Conservation (phyloP, 306 rosid genomes). For the Astragalus glycyphyllos region DNA sequence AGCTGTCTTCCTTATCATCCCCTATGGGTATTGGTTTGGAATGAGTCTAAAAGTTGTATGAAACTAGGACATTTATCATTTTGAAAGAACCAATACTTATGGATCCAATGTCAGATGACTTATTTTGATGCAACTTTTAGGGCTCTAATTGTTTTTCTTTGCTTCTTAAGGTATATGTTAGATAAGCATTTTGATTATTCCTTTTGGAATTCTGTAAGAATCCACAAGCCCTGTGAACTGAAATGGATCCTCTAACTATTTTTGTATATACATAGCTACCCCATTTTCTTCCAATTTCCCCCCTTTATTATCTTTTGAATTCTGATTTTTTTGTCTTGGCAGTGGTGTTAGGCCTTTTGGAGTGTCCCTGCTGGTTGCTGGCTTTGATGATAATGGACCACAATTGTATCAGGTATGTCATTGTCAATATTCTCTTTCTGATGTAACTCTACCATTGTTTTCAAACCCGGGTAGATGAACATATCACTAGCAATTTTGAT, state of each 20-base stretch:
- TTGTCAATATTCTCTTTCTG: not conserved
- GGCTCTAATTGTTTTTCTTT: no score
- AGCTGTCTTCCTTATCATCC: no score
- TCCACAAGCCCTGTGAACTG: not conserved
- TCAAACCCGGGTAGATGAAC: slow-evolving; percentile 7
- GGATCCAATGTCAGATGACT: no score
- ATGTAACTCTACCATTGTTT: slow-evolving; percentile 29
- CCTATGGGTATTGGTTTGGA: no score
- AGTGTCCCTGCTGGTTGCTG: slow-evolving; percentile 90
- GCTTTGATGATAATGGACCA: slow-evolving; percentile 91
- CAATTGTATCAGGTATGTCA: slow-evolving; percentile 83
- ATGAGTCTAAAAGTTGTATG: no score
- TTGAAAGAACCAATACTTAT: no score
- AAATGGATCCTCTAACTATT: not conserved
- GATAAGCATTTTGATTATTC: no score
- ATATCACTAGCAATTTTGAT: slow-evolving; percentile 6
- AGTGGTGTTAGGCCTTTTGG: slow-evolving; percentile 99
- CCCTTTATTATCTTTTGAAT: slow-evolving; percentile 8
- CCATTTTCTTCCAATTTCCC: not conserved
- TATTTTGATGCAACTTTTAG: no score
- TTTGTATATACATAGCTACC: not conserved
- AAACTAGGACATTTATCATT: no score
- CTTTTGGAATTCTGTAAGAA: slow-evolving; percentile 3
- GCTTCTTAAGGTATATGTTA: no score
- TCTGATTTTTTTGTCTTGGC: slow-evolving; percentile 33